phyloP scores from a whole-genome alignment of 176 grass and related monocot species.

The Rhynchospora pubera region DNA sequence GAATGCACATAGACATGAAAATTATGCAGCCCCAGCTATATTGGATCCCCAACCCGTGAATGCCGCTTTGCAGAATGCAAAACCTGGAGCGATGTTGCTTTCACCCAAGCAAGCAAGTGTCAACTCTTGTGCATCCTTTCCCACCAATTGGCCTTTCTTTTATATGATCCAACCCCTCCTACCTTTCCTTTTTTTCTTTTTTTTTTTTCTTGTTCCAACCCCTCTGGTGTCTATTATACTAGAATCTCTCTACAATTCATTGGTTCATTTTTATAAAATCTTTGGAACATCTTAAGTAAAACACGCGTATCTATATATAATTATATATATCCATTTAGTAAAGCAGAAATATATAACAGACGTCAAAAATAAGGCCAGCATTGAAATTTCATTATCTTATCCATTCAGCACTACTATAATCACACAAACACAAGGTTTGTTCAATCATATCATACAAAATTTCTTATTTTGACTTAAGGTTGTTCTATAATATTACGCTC shows the following conservation, averaged over 20 bases:
- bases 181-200: neutral
- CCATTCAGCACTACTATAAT: neutral
- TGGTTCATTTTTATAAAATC: neutral
- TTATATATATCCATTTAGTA: neutral
- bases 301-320: neutral
- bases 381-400: neutral
- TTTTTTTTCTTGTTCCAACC: neutral
- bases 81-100: constrained; percentile 12
- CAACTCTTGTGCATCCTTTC: constrained; percentile 45
- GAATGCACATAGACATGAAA: neutral
- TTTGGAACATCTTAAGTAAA: neutral
- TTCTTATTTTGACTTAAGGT: neutral
- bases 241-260: neutral
- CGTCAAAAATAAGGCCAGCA: neutral
- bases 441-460: neutral
- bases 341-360: neutral
- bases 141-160: constrained; percentile 25
- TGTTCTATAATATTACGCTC: neutral
- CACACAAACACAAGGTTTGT: neutral
- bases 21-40: neutral
- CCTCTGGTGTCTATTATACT: neutral
- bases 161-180: neutral
- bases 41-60: constrained; percentile 22
- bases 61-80: constrained; percentile 6
- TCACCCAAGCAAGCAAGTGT: constrained; percentile 25